These are phyloP conservation scores for Alternaria sp. DNA, from an alignment of 2,329 filamentous ascomycete species.

Conservation along the genomic window DNA sequence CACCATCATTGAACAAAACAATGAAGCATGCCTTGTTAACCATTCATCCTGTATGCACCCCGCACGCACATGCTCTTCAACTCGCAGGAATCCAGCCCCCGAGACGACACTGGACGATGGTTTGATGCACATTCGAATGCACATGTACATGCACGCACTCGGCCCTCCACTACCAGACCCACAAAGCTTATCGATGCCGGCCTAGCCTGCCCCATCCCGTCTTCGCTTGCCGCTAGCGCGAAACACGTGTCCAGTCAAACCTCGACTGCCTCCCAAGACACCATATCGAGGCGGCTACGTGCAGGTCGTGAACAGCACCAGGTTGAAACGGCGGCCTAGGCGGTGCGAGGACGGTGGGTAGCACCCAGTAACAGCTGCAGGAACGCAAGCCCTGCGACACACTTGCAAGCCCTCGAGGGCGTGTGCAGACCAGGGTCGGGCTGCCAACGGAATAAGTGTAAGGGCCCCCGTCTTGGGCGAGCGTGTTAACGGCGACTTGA, in stretches of 20 bases:
- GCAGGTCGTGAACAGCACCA: conserved; percentile 30
- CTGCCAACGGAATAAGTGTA: conserved; percentile 38
- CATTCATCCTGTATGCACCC: conserved; percentile 10
- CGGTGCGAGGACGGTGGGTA: conserved; percentile 24
- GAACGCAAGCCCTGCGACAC: conserved; percentile 25
- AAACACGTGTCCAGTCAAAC: conserved; percentile 30
- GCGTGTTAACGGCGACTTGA: conserved; percentile 10
- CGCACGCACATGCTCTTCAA: neutral
- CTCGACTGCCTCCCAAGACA: conserved; percentile 29
- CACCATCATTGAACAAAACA: neutral
- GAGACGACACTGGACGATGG: conserved; percentile 16
- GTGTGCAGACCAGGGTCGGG: conserved; percentile 17
- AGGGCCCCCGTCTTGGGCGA: conserved; percentile 23
- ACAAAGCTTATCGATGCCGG: conserved; percentile 26
- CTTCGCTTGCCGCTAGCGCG: conserved; percentile 17
- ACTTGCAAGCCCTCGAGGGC: conserved; percentile 1
- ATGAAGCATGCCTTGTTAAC: conserved; percentile 20
- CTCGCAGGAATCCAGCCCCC: conserved; percentile 11
- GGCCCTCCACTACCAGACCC: conserved; percentile 20
- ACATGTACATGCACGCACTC: conserved; percentile 14
- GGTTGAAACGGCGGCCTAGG: conserved; percentile 28
- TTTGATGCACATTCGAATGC: conserved; percentile 27
- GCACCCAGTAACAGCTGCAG: conserved; percentile 45
- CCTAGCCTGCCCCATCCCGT: conserved; percentile 23
- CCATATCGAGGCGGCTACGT: conserved; percentile 34